phyloP scores from a whole-genome alignment of 768 basidiomycete species.

The Leccinum sublutescens region DNA sequence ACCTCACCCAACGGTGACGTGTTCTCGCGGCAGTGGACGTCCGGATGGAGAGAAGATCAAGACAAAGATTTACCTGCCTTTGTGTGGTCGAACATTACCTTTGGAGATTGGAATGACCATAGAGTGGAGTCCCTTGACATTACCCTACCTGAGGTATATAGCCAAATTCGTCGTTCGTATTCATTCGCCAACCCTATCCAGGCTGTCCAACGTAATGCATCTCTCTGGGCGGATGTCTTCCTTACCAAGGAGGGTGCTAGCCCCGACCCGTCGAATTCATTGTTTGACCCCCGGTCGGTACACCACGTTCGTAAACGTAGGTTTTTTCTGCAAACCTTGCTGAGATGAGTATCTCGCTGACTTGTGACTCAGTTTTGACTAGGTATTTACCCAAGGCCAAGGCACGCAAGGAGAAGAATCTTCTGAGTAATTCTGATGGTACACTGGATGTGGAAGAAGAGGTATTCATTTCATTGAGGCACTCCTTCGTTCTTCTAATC shows the following conservation, averaged over 20 bases:
- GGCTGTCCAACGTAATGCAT: constrained; percentile 76
- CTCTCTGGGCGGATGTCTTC: constrained; percentile 83
- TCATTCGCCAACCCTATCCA: constrained; percentile 29
- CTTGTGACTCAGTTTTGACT: constrained; percentile 62
- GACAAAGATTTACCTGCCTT: constrained; percentile 61
- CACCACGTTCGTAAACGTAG: constrained; percentile 75
- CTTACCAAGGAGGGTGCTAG: constrained; percentile 62
- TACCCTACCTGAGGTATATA: constrained; percentile 63
- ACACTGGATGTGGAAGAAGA: constrained; percentile 47
- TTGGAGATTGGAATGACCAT: constrained; percentile 71
- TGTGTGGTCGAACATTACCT: constrained; percentile 75
- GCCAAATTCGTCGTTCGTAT: neutral
- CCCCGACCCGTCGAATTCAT: constrained; percentile 57
- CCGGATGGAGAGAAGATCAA: constrained; percentile 45
- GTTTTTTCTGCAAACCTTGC: constrained; percentile 20
- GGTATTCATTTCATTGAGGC: constrained; percentile 32
- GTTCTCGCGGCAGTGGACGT: constrained; percentile 55
- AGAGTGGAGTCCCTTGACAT: constrained; percentile 57
- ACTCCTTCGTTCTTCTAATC: constrained; percentile 11
- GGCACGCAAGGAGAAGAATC: constrained; percentile 77
- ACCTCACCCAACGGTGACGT: constrained; percentile 62
- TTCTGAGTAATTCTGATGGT: constrained; percentile 50
- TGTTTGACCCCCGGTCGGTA: constrained; percentile 55
- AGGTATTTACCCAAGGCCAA: constrained; percentile 76
- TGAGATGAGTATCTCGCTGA: constrained; percentile 3